Evolutionary conservation across 2,329 filamentous ascomycete species (phyloP), one percentile per base, ranked within the genome.

Genomic region (Colletotrichum sp.): DNA sequence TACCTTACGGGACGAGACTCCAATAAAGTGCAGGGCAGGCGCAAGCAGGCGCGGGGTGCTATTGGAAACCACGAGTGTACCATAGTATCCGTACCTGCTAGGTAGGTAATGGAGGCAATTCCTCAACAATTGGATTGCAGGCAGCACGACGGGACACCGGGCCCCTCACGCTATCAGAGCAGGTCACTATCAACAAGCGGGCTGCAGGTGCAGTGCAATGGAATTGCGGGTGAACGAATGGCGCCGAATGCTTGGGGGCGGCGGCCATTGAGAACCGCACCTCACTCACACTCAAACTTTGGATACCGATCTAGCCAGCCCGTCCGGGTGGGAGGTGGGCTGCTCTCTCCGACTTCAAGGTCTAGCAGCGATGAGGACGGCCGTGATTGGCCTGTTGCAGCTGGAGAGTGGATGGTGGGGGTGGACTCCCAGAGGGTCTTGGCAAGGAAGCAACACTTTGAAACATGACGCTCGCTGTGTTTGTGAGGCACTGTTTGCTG

Each of bases 361-460:
- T 22, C 2, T 52, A 52, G 44, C 44, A 22, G 44, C 44, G 44
- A 52, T 22, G 44, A 52, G 44, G 44, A 22, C 44, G 44, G 44
- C 44, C 3, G 12, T 52, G 44, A 52, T 52, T 52, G 44, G 44
- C n/a, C 44, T 52, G 3, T 22, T 52, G 44, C n/a, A 22, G 44
- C 19, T 52, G 44, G 44, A 52, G 44, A 22, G 55, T 75, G 72
- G 72, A 76, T 74, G 65, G 74, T 76, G 74, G 74, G 73, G 74
- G 74, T 69, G 65, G 74, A 29, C 49, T 73, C 64, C 32, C 19
- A 59, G 64, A 76, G 57, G 57, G 64, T 52, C 74, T 65, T 65
- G 70, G 64, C 70, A 34, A n/a, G 64, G 57, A 76, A 61, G 44
- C 59, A 64, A 32, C 65, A 36, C 22, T 34, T 65, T 65, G 64